A percentile compares a stretch with the other conserved stretches of the same genome.
Evolutionary conservation across 441 rosid genomes (phyloP).

Genomic region (Populus hybrid): DNA sequence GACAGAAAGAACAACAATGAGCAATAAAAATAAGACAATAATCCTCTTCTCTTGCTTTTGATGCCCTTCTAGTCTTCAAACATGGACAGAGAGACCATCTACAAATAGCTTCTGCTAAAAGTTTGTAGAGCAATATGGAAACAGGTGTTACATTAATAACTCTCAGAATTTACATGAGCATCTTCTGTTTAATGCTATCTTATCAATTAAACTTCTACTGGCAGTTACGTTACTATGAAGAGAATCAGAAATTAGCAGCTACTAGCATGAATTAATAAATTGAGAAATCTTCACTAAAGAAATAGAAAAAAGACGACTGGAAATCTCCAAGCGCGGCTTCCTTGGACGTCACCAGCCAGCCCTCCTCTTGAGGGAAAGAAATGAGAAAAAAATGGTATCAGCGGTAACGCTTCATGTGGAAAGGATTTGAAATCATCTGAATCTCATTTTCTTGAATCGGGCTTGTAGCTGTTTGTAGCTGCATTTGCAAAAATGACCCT

Average conservation of each 20-base stretch:
- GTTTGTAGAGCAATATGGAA: too few species aligned
- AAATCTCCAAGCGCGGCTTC: not conserved
- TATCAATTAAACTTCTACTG: not conserved
- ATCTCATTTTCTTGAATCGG: not conserved
- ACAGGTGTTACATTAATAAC: too few species aligned
- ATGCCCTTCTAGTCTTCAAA: too few species aligned
- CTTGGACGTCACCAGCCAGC: not conserved
- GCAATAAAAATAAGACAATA: too few species aligned
- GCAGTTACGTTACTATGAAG: too few species aligned
- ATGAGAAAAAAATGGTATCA: too few species aligned
- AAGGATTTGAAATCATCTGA: not conserved
- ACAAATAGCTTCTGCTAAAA: too few species aligned
- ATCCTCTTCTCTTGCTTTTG: too few species aligned
- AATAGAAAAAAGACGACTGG: not conserved
- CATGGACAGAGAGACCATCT: not conserved
- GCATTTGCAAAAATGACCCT: not conserved
- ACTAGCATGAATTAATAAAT: not conserved
- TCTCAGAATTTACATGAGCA: not conserved
- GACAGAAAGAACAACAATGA: too few species aligned
- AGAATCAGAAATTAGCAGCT: not conserved
- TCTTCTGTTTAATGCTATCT: not conserved
- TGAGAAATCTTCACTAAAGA: not conserved
- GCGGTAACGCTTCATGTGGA: not conserved
- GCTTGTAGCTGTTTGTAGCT: not conserved
- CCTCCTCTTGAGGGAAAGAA: not conserved